Percentiles rank a stretch among this genome's conserved stretches.
These are phyloP conservation scores for Phytophthora ramorum DNA, from an alignment of 352 stramenopile species.

Conservation along the genomic window DNA sequence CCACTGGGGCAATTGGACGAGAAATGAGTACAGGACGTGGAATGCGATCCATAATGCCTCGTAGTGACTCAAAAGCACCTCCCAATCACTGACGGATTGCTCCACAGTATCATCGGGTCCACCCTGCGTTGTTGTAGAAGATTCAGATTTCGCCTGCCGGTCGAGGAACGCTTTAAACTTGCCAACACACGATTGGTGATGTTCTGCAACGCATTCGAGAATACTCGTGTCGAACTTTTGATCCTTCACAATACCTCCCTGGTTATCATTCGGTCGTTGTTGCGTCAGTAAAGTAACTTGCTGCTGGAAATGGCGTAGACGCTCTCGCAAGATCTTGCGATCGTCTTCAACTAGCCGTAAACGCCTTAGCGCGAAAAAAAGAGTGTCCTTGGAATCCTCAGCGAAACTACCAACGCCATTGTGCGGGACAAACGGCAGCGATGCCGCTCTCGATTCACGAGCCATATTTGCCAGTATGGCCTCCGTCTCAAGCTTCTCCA, in stretches of 20 bases:
- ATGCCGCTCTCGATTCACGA: neutral
- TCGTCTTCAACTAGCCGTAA: slow-evolving; percentile 28
- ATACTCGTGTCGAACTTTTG: neutral
- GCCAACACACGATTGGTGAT: slow-evolving; percentile 26
- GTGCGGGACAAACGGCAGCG: neutral
- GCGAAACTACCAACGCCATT: neutral
- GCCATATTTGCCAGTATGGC: slow-evolving; percentile 8
- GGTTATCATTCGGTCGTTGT: neutral
- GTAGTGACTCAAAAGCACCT: slow-evolving; percentile 28
- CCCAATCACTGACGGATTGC: slow-evolving; percentile 7
- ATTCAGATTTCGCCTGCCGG: neutral
- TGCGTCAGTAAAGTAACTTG: slow-evolving; percentile 22
- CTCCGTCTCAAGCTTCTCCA: slow-evolving; percentile 37
- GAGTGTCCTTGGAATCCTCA: neutral
- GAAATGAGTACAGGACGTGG: slow-evolving; percentile 13
- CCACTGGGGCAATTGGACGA: neutral
- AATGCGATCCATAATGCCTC: slow-evolving; percentile 40
- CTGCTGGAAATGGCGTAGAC: slow-evolving; percentile 18
- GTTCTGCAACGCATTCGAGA: slow-evolving; percentile 19
- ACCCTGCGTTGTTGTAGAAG: neutral
- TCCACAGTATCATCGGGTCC: neutral
- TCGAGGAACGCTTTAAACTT: slow-evolving; percentile 23
- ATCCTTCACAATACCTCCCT: neutral
- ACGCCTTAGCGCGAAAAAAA: slow-evolving; percentile 20
- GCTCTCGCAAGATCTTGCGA: slow-evolving; percentile 16